phyloP scores from a whole-genome alignment of 129 eudicot genomes.

The Mikania micrantha region DNA sequence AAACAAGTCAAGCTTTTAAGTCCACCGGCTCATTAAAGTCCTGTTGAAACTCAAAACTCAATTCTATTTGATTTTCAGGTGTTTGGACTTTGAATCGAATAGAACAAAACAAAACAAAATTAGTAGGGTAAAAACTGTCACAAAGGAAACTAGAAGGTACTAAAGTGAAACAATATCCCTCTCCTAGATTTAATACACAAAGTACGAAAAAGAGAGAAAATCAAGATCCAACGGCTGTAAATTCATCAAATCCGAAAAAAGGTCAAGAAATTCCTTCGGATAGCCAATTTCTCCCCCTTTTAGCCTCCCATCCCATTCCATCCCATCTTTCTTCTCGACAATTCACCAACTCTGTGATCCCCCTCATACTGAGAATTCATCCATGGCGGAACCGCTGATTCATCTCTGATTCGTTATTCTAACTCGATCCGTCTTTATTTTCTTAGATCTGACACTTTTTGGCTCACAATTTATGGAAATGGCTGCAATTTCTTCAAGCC shows the following conservation, averaged over 20 bases:
- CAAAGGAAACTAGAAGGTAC: neutral
- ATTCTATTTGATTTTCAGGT: too few relatives aligned
- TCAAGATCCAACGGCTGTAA: slow-evolving; percentile 23
- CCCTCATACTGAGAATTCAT: slow-evolving; percentile 19
- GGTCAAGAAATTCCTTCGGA: slow-evolving; percentile 12
- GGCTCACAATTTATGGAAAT: slow-evolving; percentile 33
- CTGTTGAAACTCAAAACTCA: too few relatives aligned
- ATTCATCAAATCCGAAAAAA: slow-evolving; percentile 10
- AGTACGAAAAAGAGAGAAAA: slow-evolving; percentile 1
- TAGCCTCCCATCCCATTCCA: slow-evolving; percentile 4
- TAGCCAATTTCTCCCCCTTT: slow-evolving; percentile 9
- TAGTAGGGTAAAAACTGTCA: neutral
- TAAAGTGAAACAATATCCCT: slow-evolving; percentile 3
- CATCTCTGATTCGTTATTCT: slow-evolving; percentile 1
- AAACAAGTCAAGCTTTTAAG: too few relatives aligned
- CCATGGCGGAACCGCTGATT: slow-evolving; percentile 21
- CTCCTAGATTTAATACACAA: slow-evolving; percentile 20
- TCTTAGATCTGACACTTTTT: slow-evolving; percentile 21
- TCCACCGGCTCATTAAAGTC: too few relatives aligned
- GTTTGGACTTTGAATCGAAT: too few relatives aligned
- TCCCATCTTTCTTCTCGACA: neutral
- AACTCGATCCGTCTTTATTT: slow-evolving; percentile 12
- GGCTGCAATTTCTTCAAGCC: slow-evolving; percentile 60
- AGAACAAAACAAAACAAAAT: neutral
- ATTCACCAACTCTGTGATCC: slow-evolving; percentile 11